Base-by-base conservation (phyloP, 1,284 basidiomycete species). In the Erythrobasidium hasegawianum region DNA sequence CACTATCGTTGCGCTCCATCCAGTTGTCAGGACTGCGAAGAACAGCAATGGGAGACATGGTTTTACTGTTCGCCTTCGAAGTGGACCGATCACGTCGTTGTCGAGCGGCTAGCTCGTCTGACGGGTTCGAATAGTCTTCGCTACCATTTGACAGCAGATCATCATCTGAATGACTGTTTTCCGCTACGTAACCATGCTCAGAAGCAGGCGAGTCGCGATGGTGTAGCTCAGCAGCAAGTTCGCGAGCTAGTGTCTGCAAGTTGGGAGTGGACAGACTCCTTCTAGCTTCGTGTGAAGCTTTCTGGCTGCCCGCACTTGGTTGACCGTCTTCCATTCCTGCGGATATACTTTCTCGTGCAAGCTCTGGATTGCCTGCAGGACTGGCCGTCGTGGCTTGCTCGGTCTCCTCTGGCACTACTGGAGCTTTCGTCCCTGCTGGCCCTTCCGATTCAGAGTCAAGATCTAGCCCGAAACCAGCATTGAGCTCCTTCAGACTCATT, bases 101-200 rank as follows among this genome's bases (percentile, higher is more conserved):
- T 45, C 38, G 41, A 29, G 62, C 62, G 27, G 29, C 26, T 43
- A 50, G 45, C 26, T 65, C 62, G 38, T 65, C 62, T 7, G 62
- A 65, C 20, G 62, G 62, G 53, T 65, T 58, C 8, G 62, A 65
- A 26, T 65, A 65, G 33, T 65, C 62, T n/a, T 29, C 27, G 14
- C 20, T 43, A 22, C 20, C 54, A 14, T 49, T 41, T 33, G 61
- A 64, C 8, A 13, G 29, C 5, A 18, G 38, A 49, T 64, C 40
- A 29, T 22, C 40, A 16, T 59, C 57, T n/a, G n/a, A 3, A 16
- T 22, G 5, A 56, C 55, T 57, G 20, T 49, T 40, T 43, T 11
- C n/a, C 39, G 22, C 40, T 22, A 41, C 38, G 38, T 49, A 22
- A 22, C 40, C 57, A 18, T 57, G 22, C 22, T 47, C 43, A n/a